phyloP scores from a whole-genome alignment of 768 basidiomycete species.

The Mycena crocata region DNA sequence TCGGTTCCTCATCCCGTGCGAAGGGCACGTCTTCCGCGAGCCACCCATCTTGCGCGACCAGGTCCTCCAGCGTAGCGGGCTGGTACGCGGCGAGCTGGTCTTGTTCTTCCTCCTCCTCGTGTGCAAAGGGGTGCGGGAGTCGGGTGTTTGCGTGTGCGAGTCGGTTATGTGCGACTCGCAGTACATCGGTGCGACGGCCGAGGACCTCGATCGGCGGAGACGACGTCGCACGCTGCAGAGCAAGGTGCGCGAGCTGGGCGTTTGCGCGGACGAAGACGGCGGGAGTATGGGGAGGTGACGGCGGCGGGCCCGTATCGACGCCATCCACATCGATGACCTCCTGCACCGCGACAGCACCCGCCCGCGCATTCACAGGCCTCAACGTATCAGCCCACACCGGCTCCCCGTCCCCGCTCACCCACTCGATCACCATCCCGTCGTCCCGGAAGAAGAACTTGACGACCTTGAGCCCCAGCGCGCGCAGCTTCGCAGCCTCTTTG shows the following conservation, averaged over 20 bases:
- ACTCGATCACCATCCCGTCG: slow-evolving; percentile 38
- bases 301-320: neutral
- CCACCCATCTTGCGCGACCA: neutral
- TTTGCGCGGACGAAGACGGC: neutral
- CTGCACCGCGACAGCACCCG: neutral
- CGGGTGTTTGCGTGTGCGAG: too few species aligned
- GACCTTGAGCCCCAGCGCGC: slow-evolving; percentile 24
- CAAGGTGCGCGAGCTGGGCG: too few species aligned
- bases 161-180: too few species aligned
- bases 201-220: too few species aligned
- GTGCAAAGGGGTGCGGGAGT: too few species aligned
- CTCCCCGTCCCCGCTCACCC: slow-evolving; percentile 31
- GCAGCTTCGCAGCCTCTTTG: slow-evolving; percentile 14
- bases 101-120: too few species aligned
- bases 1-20: too few species aligned
- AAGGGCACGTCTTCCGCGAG: neutral
- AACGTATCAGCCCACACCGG: slow-evolving; percentile 33
- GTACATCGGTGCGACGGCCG: neutral
- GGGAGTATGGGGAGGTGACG: neutral
- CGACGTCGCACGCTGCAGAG: too few species aligned
- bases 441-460: slow-evolving; percentile 33
- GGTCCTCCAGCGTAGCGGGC: too few species aligned
- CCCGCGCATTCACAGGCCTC: slow-evolving; percentile 15
- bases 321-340: slow-evolving; percentile 31
- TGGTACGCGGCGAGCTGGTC: too few species aligned